Conservation (phyloP, 129 eudicot species). For the Chrysanthemum seticuspe region DNA sequence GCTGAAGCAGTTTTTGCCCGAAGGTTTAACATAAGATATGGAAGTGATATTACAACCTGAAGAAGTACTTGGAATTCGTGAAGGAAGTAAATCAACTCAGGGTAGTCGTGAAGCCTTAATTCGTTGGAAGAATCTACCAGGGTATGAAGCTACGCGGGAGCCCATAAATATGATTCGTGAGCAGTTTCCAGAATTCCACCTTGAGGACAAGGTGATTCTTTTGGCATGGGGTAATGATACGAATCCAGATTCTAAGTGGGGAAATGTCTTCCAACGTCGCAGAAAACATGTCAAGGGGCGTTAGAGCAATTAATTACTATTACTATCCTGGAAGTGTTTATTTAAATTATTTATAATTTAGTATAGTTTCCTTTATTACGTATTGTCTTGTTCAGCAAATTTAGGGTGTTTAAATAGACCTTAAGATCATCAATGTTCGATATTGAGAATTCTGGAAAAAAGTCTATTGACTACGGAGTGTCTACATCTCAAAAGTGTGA, state of each 20-base stretch:
- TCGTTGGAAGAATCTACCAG: neutral
- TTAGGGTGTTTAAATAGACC: no score
- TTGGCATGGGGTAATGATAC: neutral
- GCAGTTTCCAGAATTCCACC: neutral
- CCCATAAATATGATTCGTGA: neutral
- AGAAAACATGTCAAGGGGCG: no score
- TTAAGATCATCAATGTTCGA: no score
- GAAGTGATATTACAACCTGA: neutral
- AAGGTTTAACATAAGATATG: neutral
- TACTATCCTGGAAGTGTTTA: no score
- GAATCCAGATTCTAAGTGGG: neutral
- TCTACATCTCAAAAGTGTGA: no score
- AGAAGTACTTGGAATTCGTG: neutral
- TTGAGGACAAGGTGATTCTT: neutral
- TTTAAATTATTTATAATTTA: no score
- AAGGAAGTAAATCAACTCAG: neutral
- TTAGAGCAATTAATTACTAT: no score
- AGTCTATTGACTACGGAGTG: no score
- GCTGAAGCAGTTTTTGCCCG: neutral
- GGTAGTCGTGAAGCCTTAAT: neutral
- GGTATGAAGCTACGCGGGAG: neutral
- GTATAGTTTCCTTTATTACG: no score
- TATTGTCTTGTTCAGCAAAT: no score
- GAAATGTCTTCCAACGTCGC: no score
- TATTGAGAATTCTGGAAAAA: no score